A percentile compares a stretch with the other conserved stretches of the same genome.
Conservation (phyloP, 106 monocot species). For the Cymbidium sinense region DNA sequence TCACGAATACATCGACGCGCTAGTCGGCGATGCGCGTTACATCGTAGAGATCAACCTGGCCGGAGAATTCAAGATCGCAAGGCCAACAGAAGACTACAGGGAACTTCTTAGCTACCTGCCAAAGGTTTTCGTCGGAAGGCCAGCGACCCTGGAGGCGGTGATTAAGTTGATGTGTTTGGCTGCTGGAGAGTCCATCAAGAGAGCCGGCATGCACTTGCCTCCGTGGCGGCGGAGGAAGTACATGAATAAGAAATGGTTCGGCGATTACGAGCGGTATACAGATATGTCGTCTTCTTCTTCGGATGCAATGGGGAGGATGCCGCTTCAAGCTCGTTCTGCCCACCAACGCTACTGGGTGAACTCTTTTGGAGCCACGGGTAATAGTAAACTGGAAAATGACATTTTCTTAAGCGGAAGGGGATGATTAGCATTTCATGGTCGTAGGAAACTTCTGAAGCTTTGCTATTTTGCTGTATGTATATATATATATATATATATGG, state of each 20-base stretch:
- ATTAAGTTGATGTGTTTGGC: constrained; percentile 45
- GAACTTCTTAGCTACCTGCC: constrained; percentile 34
- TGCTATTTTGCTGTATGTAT: too few relatives aligned
- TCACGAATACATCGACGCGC: constrained; percentile 68
- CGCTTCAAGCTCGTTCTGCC: background rate
- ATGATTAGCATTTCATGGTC: too few relatives aligned
- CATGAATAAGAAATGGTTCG: constrained; percentile 59
- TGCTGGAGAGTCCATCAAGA: constrained; percentile 41
- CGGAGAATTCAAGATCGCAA: constrained; percentile 53
- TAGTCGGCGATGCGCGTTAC: constrained; percentile 26
- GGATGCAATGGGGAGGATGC: background rate
- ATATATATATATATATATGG: too few relatives aligned
- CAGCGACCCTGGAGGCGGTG: constrained; percentile 24
- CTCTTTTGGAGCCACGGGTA: background rate
- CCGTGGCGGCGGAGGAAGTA: constrained; percentile 65
- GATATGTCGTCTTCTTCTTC: background rate
- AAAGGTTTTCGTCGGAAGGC: constrained; percentile 31
- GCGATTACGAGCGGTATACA: constrained; percentile 14
- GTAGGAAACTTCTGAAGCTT: too few relatives aligned
- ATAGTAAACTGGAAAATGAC: background rate
- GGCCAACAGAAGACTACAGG: constrained; percentile 43
- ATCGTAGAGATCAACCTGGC: constrained; percentile 48
- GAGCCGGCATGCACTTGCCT: constrained; percentile 56
- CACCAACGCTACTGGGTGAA: background rate
- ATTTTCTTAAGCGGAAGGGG: background rate